Evolutionary conservation across 495 filamentous ascomycete species (phyloP).

Genomic region (Daldinia vernicosa): DNA sequence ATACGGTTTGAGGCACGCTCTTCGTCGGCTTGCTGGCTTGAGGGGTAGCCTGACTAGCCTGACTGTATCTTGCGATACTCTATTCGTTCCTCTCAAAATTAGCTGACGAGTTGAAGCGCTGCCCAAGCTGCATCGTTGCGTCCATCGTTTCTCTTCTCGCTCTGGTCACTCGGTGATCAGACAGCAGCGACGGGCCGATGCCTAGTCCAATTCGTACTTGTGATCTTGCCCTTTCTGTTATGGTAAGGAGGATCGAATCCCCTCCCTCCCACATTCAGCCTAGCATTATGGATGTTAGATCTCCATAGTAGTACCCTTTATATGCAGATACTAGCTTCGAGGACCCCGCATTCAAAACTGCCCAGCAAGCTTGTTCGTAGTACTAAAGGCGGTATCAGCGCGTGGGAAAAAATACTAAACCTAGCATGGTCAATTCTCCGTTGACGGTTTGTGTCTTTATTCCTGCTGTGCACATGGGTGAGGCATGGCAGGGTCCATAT

Average conservation of each 20-base stretch:
- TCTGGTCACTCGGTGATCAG: constrained; percentile 29
- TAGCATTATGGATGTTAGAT: constrained; percentile 23
- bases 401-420: constrained; percentile 41
- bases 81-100: constrained; percentile 13
- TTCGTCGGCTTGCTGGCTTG: constrained; percentile 28
- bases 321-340: constrained; percentile 24
- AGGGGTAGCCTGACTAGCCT: constrained; percentile 37
- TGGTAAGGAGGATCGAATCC: constrained; percentile 21
- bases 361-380: constrained; percentile 12
- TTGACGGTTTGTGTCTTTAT: constrained; percentile 10
- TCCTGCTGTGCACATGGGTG: constrained; percentile 19
- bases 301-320: constrained; percentile 11
- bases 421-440: constrained; percentile 29
- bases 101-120: constrained; percentile 25
- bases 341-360: constrained; percentile 34
- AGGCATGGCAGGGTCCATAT: constrained; percentile 27
- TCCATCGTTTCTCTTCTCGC: constrained; percentile 33
- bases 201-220: constrained; percentile 2
- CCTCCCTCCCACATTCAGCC: constrained; percentile 13
- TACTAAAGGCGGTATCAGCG: constrained; percentile 34
- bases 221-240: constrained; percentile 20
- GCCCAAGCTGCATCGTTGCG: constrained; percentile 15
- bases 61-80: constrained; percentile 28
- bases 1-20: constrained; percentile 25
- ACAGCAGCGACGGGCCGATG: constrained; percentile 25